phyloP scores from a whole-genome alignment of 306 rosid species.

The Coriaria nepalensis region DNA sequence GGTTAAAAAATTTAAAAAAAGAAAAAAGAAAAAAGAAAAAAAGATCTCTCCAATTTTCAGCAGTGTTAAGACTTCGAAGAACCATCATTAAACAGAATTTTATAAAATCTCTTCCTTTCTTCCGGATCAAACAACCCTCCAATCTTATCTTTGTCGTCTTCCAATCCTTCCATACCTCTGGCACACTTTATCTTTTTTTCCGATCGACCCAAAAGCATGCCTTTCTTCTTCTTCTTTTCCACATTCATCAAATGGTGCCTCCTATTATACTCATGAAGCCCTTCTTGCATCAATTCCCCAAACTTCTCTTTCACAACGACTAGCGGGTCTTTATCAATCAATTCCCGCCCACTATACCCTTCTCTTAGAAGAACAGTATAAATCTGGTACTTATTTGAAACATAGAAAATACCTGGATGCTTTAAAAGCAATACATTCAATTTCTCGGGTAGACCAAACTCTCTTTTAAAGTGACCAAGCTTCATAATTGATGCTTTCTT shows the following conservation, averaged over 20 bases:
- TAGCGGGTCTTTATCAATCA: conserved; percentile 63
- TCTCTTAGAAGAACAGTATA: conserved; percentile 73
- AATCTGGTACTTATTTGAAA: conserved; percentile 68
- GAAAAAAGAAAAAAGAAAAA: no score
- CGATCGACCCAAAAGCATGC: conserved; percentile 31
- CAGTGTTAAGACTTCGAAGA: no score
- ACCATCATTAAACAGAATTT: conserved; percentile 62
- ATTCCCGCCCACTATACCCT: conserved; percentile 47
- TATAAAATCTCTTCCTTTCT: conserved; percentile 82
- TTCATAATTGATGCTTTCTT: conserved; percentile 67
- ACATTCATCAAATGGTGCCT: conserved; percentile 34
- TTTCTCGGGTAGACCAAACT: conserved; percentile 52
- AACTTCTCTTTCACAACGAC: conserved; percentile 63
- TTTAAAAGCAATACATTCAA: conserved; percentile 58
- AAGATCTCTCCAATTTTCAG: no score
- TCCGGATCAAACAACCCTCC: conserved; percentile 75
- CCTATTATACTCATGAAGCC: conserved; percentile 76
- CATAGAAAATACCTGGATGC: conserved; percentile 70
- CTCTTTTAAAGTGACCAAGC: conserved; percentile 65
- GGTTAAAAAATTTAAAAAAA: no score
- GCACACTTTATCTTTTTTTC: conserved; percentile 22
- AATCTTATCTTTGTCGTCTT: conserved; percentile 24
- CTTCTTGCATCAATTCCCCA: conserved; percentile 89
- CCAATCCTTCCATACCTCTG: conserved; percentile 19
- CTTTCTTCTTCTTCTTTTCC: conserved; percentile 52